Evolutionary conservation across 2,329 filamentous ascomycete species (phyloP).

Genomic region (Colletotrichum sidae): DNA sequence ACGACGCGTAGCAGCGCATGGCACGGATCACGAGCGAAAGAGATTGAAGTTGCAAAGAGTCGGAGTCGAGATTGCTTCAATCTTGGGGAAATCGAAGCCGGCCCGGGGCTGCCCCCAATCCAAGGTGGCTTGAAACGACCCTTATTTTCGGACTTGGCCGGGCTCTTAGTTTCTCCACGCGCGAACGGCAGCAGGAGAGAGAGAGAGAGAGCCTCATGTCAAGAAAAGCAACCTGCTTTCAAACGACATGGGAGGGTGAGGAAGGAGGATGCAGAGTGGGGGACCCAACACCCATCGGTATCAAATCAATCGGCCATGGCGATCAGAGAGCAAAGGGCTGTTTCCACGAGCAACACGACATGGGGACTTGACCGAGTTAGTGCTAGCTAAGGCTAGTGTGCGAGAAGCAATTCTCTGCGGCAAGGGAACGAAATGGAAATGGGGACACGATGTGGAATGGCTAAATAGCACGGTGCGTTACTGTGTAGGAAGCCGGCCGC

Average conservation of each 20-base stretch:
- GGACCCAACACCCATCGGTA: constrained; percentile 8
- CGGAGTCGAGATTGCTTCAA: constrained; percentile 22
- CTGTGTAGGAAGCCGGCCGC: constrained; percentile 11
- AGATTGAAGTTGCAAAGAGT: background rate
- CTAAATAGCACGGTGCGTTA: background rate
- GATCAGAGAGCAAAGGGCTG: constrained; percentile 9
- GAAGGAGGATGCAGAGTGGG: background rate
- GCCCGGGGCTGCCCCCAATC: constrained; percentile 26
- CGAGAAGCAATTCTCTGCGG: too few relatives aligned
- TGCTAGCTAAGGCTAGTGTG: background rate
- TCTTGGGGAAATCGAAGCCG: constrained; percentile 28
- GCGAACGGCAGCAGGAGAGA: background rate
- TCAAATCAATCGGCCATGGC: constrained; percentile 28
- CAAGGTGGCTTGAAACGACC: constrained; percentile 33
- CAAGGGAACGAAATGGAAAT: background rate
- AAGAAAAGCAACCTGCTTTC: background rate
- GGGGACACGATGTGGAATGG: background rate
- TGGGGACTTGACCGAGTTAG: too few relatives aligned
- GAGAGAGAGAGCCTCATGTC: constrained; percentile 12
- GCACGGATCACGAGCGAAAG: background rate
- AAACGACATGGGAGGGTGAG: constrained; percentile 12
- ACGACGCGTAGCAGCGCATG: too few relatives aligned
- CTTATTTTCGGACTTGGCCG: constrained; percentile 36
- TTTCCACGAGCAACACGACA: constrained; percentile 7
- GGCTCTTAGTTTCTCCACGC: constrained; percentile 32